Base-by-base conservation (phyloP, 2,329 filamentous ascomycete species). In the Ceratocystis ficicola region DNA sequence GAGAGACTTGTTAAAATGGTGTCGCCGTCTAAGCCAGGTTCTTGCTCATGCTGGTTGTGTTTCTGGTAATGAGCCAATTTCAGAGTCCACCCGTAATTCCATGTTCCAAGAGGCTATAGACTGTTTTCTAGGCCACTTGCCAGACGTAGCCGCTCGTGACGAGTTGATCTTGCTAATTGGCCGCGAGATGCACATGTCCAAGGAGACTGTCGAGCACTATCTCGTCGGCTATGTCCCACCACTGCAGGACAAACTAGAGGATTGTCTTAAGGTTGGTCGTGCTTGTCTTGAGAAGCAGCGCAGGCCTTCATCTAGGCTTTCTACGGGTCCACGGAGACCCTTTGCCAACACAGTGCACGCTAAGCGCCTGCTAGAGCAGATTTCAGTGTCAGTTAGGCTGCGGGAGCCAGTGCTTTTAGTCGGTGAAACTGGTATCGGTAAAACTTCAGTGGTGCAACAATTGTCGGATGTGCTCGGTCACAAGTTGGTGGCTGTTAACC, bases 371-470 rank as follows among this genome's bases (percentile, higher is more conserved):
- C 82, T 99, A 63, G 95, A 99, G 73, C 90, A 95, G 73, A 88
- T 97, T 65, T 86, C 89, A 1, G 86, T 90, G 46, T 88, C 91
- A 1, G 84, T 96, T 5, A 86, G 88, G 68, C 83, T 91, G 71
- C 83, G 84, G n/a, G 94, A 99, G 72, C 91, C 95, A 3, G 83
- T 96, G 1, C 78, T 99, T 20, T 83, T 99, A 32, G 94, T 99
- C n/a, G 94, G 94, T 73, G 94, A 99, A 77, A 99, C 94, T 6
- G 94, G 94, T 78, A 96, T 96, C 63, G 94, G 94, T 71, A 99
- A 99, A 76, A 99, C 94, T 0, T 96, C 94, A 0, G 89, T 94
- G 30, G 87, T 99, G 15, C 94, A 99, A 74, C 91, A 96, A 73
- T 79, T 99, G 66, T 91, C 94, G 0, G 86, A 88, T 67, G 83